Conservation (phyloP, 2,329 filamentous ascomycete species). For the Blastomyces silverae region DNA sequence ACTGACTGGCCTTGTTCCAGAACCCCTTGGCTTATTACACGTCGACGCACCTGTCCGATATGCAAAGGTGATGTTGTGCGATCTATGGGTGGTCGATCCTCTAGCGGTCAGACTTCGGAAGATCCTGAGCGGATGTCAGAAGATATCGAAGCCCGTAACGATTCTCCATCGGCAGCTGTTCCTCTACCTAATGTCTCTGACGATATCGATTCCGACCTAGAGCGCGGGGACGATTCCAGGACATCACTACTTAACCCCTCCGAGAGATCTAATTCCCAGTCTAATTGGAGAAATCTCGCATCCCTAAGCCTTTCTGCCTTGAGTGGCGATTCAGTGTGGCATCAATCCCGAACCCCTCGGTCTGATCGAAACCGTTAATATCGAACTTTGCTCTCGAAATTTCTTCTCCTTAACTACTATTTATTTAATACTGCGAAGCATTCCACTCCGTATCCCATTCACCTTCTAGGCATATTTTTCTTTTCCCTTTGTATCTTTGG, state of each 20-base stretch:
- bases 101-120: constrained; percentile 14
- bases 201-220: constrained; percentile 39
- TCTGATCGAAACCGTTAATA: constrained; percentile 36
- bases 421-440: constrained; percentile 15
- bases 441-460: constrained; percentile 7
- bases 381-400: constrained; percentile 15
- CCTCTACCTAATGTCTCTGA: constrained; percentile 38
- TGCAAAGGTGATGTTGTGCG: constrained; percentile 94
- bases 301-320: constrained; percentile 42
- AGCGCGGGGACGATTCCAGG: constrained; percentile 35
- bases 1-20: constrained; percentile 42
- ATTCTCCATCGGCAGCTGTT: constrained; percentile 46
- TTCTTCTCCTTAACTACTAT: constrained; percentile 20
- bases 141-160: constrained; percentile 43
- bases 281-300: constrained; percentile 41
- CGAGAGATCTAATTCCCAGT: constrained; percentile 27
- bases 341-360: constrained; percentile 31
- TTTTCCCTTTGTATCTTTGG: constrained; percentile 11
- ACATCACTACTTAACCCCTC: constrained; percentile 30
- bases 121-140: constrained; percentile 41
- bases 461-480: constrained; percentile 12
- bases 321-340: constrained; percentile 44
- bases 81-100: constrained; percentile 36
- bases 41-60: constrained; percentile 93
- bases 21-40: constrained; percentile 93